A percentile compares a stretch with the other conserved stretches of the same genome.
phyloP scores from a whole-genome alignment of 306 rosid genomes.

The Styphnolobium japonicum region DNA sequence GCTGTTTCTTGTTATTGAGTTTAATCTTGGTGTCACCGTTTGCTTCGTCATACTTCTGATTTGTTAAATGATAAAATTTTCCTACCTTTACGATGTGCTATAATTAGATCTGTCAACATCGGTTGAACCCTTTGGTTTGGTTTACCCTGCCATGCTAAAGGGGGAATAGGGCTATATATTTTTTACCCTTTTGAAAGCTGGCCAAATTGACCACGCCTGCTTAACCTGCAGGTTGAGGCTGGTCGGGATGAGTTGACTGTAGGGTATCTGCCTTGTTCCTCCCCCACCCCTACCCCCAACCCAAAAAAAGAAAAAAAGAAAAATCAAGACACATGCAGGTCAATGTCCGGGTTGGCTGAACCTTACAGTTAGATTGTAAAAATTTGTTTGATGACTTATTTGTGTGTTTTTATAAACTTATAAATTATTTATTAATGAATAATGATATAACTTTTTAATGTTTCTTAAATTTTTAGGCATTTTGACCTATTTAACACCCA shows the following conservation, averaged over 20 bases:
- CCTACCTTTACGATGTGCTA: constrained; percentile 3
- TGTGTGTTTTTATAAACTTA: not conserved
- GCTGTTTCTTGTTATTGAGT: not conserved
- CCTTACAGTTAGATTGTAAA: too few relatives aligned
- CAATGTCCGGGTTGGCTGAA: too few relatives aligned
- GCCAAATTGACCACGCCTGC: constrained; percentile 2
- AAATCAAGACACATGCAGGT: too few relatives aligned
- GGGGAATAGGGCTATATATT: constrained; percentile 14
- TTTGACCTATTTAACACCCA: not conserved
- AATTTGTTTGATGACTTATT: too few relatives aligned
- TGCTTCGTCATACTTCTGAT: not conserved
- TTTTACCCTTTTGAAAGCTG: constrained; percentile 6
- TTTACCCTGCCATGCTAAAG: not conserved
- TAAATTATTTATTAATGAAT: not conserved
- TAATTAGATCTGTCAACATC: not conserved
- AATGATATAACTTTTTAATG: not conserved
- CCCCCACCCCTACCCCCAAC: too few relatives aligned
- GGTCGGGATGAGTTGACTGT: not conserved
- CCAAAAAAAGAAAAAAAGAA: too few relatives aligned
- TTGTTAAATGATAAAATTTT: not conserved
- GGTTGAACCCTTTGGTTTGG: not conserved
- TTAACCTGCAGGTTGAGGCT: not conserved
- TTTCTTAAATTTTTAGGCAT: not conserved
- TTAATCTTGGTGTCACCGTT: not conserved
- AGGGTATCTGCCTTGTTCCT: too few relatives aligned